Evolutionary conservation across 2,329 filamentous ascomycete genomes (phyloP).

Genomic region (Didymella sp.): DNA sequence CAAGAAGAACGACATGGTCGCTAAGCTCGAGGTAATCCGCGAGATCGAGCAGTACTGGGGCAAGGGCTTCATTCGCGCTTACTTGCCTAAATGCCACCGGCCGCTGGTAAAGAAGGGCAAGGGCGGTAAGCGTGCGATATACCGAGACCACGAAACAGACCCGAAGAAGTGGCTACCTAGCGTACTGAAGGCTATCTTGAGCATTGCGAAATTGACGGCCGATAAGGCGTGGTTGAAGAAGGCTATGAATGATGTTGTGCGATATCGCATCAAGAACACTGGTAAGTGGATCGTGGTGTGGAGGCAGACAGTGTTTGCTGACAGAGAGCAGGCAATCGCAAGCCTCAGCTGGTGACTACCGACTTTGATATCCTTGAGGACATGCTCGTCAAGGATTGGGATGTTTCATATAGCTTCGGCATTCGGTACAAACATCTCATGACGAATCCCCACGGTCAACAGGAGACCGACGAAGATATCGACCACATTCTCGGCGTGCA

Average conservation of each 20-base stretch:
- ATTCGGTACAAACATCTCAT: slow-evolving; percentile 45
- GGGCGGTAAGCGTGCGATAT: slow-evolving; percentile 25
- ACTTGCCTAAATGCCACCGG: slow-evolving; percentile 41
- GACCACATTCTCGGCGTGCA: slow-evolving; percentile 29
- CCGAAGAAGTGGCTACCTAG: slow-evolving; percentile 41
- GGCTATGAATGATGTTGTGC: slow-evolving; percentile 38
- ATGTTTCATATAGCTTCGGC: slow-evolving; percentile 29
- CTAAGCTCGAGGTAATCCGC: slow-evolving; percentile 34
- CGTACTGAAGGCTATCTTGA: slow-evolving; percentile 38
- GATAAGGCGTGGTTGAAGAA: slow-evolving; percentile 34
- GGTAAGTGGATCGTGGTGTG: neutral
- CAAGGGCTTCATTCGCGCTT: slow-evolving; percentile 34
- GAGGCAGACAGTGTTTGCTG: neutral
- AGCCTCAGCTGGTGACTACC: slow-evolving; percentile 42
- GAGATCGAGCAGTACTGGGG: slow-evolving; percentile 42
- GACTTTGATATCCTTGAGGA: slow-evolving; percentile 47
- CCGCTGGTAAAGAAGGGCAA: slow-evolving; percentile 34
- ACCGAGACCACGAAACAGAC: slow-evolving; percentile 34
- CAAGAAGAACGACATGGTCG: slow-evolving; percentile 36
- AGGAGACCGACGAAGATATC: slow-evolving; percentile 31
- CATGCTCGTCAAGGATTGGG: slow-evolving; percentile 37
- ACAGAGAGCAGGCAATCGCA: slow-evolving; percentile 30
- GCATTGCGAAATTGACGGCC: slow-evolving; percentile 32
- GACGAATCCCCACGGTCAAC: slow-evolving; percentile 25
- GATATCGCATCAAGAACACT: slow-evolving; percentile 41